These are phyloP conservation scores for Oxyria digyna DNA, from an alignment of 148 eudicot genomes.

Conservation along the genomic window DNA sequence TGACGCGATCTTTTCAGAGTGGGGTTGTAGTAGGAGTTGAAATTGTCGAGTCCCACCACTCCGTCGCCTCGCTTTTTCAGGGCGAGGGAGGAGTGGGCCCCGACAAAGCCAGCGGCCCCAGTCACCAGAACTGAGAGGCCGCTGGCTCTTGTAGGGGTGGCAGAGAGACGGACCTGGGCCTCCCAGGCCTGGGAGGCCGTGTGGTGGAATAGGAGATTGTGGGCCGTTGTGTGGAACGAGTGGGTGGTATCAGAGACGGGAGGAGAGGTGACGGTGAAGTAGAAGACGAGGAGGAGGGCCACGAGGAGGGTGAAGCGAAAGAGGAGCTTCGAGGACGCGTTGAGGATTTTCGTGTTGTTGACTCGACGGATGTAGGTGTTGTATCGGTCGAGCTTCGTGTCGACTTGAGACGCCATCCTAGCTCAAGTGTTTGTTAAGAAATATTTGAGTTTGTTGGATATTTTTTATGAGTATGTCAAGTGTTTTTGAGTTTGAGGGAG, in stretches of 20 bases:
- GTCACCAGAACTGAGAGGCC: conserved; percentile 82
- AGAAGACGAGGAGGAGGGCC: conserved; percentile 49
- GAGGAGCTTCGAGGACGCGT: conserved; percentile 73
- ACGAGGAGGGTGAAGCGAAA: conserved; percentile 64
- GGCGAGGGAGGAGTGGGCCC: conserved; percentile 56
- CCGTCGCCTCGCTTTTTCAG: conserved; percentile 78
- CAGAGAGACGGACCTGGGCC: conserved; percentile 66
- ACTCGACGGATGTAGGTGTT: conserved; percentile 66
- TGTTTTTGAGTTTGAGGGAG: background rate
- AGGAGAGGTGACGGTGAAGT: conserved; percentile 67
- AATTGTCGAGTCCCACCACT: conserved; percentile 74
- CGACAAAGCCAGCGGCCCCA: conserved; percentile 88
- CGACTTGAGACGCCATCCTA: conserved; percentile 38
- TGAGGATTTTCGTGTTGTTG: conserved; percentile 52
- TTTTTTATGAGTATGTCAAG: background rate
- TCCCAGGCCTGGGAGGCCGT: conserved; percentile 72
- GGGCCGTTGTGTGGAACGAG: conserved; percentile 16
- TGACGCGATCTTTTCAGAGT: conserved; percentile 73
- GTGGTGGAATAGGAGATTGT: conserved; percentile 32
- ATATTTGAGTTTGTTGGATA: background rate
- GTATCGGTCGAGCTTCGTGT: conserved; percentile 63
- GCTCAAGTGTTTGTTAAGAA: background rate
- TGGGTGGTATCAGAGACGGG: conserved; percentile 32
- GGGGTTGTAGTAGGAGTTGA: conserved; percentile 75
- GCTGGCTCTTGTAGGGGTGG: conserved; percentile 69